Evolutionary conservation across 228 moss, liverwort and hornwort species (phyloP).

Genomic region (Sphagnum magellanicum): DNA sequence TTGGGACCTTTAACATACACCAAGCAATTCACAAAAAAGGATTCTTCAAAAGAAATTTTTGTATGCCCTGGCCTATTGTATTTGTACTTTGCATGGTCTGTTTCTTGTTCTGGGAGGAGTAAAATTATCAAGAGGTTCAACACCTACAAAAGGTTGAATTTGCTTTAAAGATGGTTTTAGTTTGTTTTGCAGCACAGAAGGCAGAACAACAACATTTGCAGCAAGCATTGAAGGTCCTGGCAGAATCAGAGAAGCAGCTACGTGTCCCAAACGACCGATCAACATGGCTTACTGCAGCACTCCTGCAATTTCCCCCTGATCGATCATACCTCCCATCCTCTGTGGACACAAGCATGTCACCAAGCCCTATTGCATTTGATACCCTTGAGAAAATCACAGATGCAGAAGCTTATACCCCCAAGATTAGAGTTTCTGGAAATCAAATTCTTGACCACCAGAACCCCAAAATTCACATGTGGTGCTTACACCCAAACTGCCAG

Average conservation of each 20-base stretch:
- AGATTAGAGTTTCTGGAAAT: slow-evolving; percentile 17
- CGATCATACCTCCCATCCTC: slow-evolving; percentile 92
- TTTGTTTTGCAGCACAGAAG: slow-evolving; percentile 43
- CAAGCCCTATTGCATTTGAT: slow-evolving; percentile 69
- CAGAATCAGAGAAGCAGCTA: slow-evolving; percentile 91
- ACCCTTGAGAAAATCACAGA: slow-evolving; percentile 75
- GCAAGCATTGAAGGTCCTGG: slow-evolving; percentile 83
- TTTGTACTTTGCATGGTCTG: no score
- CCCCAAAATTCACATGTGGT: slow-evolving; percentile 9
- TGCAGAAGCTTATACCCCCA: slow-evolving; percentile 47
- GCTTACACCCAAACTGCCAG: slow-evolving; percentile 1
- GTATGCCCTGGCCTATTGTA: slow-evolving; percentile 22
- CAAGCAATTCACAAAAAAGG: slow-evolving; percentile 66
- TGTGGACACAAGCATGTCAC: slow-evolving; percentile 77
- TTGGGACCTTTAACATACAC: slow-evolving; percentile 55
- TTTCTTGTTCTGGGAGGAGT: no score
- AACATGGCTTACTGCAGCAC: slow-evolving; percentile 94
- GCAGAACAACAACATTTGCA: slow-evolving; percentile 86
- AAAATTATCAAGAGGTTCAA: no score
- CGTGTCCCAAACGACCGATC: slow-evolving; percentile 83
- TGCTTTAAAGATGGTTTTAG: not conserved
- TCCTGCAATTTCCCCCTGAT: slow-evolving; percentile 93
- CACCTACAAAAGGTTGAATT: not conserved
- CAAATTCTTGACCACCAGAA: slow-evolving; percentile 13
- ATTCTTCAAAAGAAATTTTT: slow-evolving; percentile 55